A percentile compares a stretch with the other conserved stretches of the same genome.
Evolutionary conservation across 1,139 yeast species (phyloP).

Genomic region (Yamadazyma taylorii): DNA sequence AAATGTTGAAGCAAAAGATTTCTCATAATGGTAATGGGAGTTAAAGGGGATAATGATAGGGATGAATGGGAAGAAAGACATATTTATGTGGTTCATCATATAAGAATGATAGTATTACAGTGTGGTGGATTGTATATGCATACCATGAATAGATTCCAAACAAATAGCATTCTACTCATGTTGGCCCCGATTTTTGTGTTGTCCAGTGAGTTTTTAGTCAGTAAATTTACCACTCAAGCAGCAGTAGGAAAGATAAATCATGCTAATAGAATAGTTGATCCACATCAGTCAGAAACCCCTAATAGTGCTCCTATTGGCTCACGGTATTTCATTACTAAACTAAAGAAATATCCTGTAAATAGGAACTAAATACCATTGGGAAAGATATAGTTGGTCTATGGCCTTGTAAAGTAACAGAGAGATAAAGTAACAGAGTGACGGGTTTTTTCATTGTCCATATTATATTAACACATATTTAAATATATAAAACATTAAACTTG

Average conservation of each 20-base stretch:
- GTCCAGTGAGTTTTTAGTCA: constrained; percentile 25
- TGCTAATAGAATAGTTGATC: constrained; percentile 5
- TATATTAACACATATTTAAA: not conserved
- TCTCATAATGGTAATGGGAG: constrained; percentile 11
- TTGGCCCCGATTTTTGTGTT: constrained; percentile 27
- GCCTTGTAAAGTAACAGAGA: not conserved
- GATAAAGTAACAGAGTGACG: too few species aligned
- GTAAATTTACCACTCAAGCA: constrained; percentile 22
- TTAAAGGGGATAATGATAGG: too few species aligned
- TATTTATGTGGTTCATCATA: too few species aligned
- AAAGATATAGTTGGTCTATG: constrained; percentile 2
- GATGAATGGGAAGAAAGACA: too few species aligned
- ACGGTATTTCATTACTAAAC: constrained; percentile 15
- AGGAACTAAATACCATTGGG: not conserved
- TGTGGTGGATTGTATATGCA: too few species aligned
- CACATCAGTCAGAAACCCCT: not conserved
- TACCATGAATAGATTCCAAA: constrained; percentile 17
- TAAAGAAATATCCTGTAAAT: constrained; percentile 15
- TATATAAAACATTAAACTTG: too few species aligned
- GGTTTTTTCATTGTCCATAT: too few species aligned
- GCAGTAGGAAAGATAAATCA: constrained; percentile 17
- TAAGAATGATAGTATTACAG: too few species aligned
- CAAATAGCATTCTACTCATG: constrained; percentile 23
- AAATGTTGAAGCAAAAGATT: constrained; percentile 52
- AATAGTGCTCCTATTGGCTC: constrained; percentile 7